Conservation (phyloP, 192 early-diverging fungal species). For the Linnemannia elongata region DNA sequence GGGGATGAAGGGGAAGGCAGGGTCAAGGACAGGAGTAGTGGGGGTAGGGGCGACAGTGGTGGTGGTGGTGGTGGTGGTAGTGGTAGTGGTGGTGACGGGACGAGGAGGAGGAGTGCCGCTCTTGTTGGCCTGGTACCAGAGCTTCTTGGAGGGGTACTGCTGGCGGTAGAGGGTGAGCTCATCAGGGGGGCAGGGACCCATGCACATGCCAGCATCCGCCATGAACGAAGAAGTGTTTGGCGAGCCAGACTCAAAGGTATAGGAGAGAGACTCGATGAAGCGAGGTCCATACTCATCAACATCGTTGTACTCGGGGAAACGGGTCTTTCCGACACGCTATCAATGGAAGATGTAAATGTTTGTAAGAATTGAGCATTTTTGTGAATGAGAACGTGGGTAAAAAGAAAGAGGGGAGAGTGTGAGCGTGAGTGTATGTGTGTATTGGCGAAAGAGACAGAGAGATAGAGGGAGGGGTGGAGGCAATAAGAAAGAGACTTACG, state of each 20-base stretch:
- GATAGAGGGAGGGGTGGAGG: background rate
- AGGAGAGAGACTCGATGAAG: slow-evolving; percentile 33
- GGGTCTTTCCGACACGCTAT: slow-evolving; percentile 34
- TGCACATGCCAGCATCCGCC: slow-evolving; percentile 15
- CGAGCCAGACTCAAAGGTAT: slow-evolving; percentile 26
- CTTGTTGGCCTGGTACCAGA: slow-evolving; percentile 25
- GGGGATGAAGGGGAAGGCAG: slow-evolving; percentile 19
- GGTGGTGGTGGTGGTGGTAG: slow-evolving; percentile 18
- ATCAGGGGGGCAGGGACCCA: slow-evolving; percentile 4
- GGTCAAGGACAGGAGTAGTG: slow-evolving; percentile 14
- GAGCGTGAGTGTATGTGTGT: background rate
- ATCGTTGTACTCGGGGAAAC: slow-evolving; percentile 8
- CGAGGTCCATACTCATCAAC: slow-evolving; percentile 3
- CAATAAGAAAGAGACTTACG: slow-evolving; percentile 9
- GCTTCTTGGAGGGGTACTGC: background rate
- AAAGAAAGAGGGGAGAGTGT: background rate
- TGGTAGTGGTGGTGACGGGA: background rate
- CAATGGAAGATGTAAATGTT: background rate
- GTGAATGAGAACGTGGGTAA: background rate
- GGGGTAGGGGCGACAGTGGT: slow-evolving; percentile 9
- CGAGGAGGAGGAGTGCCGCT: slow-evolving; percentile 11
- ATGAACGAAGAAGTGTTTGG: slow-evolving; percentile 11
- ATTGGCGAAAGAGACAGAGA: background rate
- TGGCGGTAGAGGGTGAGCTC: background rate
- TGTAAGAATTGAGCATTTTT: background rate